Base-by-base conservation (phyloP, 164 flowering plant genomes). In the Liquidambar formosana region DNA sequence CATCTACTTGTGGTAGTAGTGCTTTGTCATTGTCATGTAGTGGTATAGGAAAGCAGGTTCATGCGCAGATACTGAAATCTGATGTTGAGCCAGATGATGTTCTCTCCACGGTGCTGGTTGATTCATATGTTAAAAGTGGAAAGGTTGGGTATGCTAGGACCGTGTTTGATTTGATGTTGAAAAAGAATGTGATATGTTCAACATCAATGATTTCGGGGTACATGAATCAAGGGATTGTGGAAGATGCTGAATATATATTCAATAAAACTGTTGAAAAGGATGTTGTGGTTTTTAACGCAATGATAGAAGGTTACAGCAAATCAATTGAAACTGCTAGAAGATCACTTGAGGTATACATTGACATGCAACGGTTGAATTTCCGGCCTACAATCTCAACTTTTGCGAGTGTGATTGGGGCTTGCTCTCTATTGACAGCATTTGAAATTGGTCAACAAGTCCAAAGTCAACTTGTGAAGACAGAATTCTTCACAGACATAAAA, bases 231-330 rank as follows among this genome's bases (percentile, higher is more conserved):
- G 99, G 94, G 1, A 65, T 49, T 52, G 59, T 90, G 2, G 79
- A 69, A 41, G 84, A 83, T 49, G 99, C 97, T 52, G 96, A 93
- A 56, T 84, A 81, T 28, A 77, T 93, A 18, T 95, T 91, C 56
- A 38, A 18, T 27, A 84, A 67, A 67, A 85, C 83, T 1, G 21
- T 41, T 57, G 87, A 77, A 41, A 91, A 89, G 70, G 99, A 95
- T 75, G 70, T 80, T 0, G 96, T 95, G 66, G 97, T 84, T 38
- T 93, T 80, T 48, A 93, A 95, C 82, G 97, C 99, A 3, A 91
- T 95, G 97, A 90, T 93, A 57, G 97, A 95, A 77, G 98, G 97
- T 25, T 95, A 85, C 71, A 91, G 99, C 69, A 91, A 81, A 69
- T 78, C 80, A 0, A 54, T 74, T 54, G 89, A 85, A 59, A 84